Evolutionary conservation across 2,329 filamentous ascomycete species (phyloP), one percentile per base, ranked within the genome.

Genomic region (Neonectria ditissima): DNA sequence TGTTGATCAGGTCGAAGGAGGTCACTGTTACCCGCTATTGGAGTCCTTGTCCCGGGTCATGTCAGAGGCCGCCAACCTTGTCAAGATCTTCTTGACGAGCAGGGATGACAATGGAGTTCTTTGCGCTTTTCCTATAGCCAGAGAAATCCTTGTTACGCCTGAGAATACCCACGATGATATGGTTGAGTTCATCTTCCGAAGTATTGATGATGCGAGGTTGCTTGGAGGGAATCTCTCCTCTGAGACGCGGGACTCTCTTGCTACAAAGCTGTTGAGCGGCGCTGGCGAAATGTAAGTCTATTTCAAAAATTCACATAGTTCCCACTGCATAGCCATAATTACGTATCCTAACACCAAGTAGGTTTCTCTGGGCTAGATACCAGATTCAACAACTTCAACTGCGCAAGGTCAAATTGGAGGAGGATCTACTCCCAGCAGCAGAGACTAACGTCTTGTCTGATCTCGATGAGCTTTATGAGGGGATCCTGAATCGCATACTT

Each of bases 11-110:
- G 13, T 52, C 28, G 18, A 52, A 26, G 48, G 37, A 37, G 30
- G 34, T 5, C 5, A 37, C 18, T 30, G 48, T 10, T 52, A 22
- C 22, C 2, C 28, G 2, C 18, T 24, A n/a, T 34, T 37, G 48
- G 30, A 52, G 18, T 37, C 16, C 10, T 30, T 52, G 48, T n/a
- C 26, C 7, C 48, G 30, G 18, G n/a, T 52, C 13, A 52, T 52
- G n/a, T 37, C 28, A 6, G 48, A 52, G 28, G 30, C 28, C 22
- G 48, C 28, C 4, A 52, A 52, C 7, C 30, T 52, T 37, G 30
- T 37, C 18, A 52, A 52, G 20, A 9, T 52, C 1, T 52, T 52
- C 37, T 7, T 52, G 48, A 52, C 48, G 16, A 52, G 48, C 30
- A 52, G 30, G 10, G 34, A 43, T 20, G 39, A 52, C 30, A 52